Evolutionary conservation across 306 rosid species (phyloP).

Genomic region (Lathyrus aphaca): DNA sequence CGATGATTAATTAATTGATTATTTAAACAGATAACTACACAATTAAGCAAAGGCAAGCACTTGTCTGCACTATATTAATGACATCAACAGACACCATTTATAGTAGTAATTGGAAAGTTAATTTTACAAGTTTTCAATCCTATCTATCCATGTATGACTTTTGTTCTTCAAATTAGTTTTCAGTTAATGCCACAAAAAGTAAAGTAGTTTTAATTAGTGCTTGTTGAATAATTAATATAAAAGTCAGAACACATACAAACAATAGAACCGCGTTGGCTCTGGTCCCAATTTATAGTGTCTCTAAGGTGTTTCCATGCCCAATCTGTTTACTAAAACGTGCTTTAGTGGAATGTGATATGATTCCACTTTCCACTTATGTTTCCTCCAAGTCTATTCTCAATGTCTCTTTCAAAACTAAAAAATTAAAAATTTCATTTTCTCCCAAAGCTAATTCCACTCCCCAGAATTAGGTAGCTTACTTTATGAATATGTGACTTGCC

Average conservation of each 20-base stretch:
- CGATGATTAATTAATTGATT: neutral
- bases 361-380: conserved; percentile 32
- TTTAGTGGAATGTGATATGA: conserved; percentile 23
- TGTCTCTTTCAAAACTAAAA: too few species aligned
- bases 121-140: conserved; percentile 24
- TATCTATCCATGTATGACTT: conserved; percentile 15
- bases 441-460: too few species aligned
- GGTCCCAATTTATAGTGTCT: neutral
- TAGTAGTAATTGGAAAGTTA: conserved; percentile 27
- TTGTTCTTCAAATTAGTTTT: conserved; percentile 13
- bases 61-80: conserved; percentile 40
- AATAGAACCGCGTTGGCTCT: conserved; percentile 35
- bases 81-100: conserved; percentile 34
- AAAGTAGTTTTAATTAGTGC: conserved; percentile 22
- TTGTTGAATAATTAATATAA: neutral
- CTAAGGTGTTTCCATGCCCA: conserved; percentile 11
- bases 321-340: conserved; percentile 37
- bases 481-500: too few species aligned
- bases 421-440: too few species aligned
- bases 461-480: too few species aligned
- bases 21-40: conserved; percentile 33
- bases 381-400: neutral
- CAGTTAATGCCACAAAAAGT: conserved; percentile 31
- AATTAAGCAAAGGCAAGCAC: conserved; percentile 19
- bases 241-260: conserved; percentile 26